These are phyloP conservation scores for Cryphonectria carpinicola DNA, from an alignment of 2,329 filamentous ascomycete genomes.

Conservation along the genomic window DNA sequence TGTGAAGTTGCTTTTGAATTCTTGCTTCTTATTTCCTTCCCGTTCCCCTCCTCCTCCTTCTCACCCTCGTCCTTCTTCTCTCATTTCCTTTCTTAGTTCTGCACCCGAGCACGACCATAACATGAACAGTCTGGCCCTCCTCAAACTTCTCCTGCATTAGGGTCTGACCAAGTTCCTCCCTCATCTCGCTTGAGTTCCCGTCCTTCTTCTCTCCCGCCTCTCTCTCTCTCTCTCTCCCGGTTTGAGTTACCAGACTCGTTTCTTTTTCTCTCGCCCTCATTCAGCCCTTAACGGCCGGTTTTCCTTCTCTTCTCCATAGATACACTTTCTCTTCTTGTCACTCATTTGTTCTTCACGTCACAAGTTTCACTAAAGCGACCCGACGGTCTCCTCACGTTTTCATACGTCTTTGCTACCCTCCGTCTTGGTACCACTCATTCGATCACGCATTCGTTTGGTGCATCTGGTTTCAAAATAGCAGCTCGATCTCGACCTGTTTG, in stretches of 20 bases:
- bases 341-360: background rate
- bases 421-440: conserved; percentile 5
- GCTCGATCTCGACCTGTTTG: background rate
- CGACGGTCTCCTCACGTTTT: background rate
- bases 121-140: background rate
- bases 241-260: background rate
- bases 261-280: background rate
- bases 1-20: background rate
- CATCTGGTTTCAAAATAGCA: background rate
- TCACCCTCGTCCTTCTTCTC: background rate
- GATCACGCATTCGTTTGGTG: background rate
- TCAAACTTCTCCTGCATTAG: background rate
- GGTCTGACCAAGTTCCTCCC: background rate
- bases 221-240: background rate
- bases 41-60: background rate
- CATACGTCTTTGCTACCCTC: background rate
- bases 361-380: background rate
- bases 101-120: background rate
- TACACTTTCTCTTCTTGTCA: background rate
- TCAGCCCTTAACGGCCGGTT: background rate
- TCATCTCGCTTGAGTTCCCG: background rate
- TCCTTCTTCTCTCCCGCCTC: background rate
- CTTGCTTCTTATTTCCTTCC: background rate
- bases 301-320: background rate
- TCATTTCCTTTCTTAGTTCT: background rate